Evolutionary conservation across 257 asterid genomes (phyloP), one percentile per base, ranked within the genome.

Genomic region (Sherardia arvensis): DNA sequence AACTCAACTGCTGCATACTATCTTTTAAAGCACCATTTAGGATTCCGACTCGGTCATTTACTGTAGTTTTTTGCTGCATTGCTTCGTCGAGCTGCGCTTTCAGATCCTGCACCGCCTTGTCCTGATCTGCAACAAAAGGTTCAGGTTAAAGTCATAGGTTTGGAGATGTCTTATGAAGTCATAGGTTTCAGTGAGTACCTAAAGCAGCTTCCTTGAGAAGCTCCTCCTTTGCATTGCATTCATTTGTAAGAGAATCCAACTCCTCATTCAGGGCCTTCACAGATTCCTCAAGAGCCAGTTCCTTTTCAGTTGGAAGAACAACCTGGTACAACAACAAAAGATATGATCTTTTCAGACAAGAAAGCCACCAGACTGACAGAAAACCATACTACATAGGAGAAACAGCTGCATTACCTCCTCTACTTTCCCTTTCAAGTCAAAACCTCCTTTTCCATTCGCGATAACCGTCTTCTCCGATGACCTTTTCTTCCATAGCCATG

Each of bases 401-500:
- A n/a, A 68, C 59, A 38, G 29, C 14, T 57, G 59, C 4, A 34
- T 72, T 67, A 86, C 97, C 84, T 81, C 95, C 9, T 82, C 87
- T 59, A n/a, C 76, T 40, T 71, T 75, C 58, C 70, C 78, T 53
- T 72, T 62, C 49, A 36, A 27, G 51, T 68, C 30, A 71, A 55
- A 33, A 47, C 73, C 79, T 36, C 69, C 22, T 67, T 77, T 71
- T 27, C 66, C 83, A 78, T 9, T 80, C 61, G 88, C 75, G 67
- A 84, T 83, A 60, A 84, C 76, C 3, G 82, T 74, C 80, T 91
- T 88, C 86, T 86, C 96, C 1, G 88, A 75, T 27, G 85, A 74
- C 71, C 77, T 79, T 66, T 79, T 91, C 64, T 77, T 86, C 96
- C 98, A 88, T 4, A 88, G 81, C 98, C 98, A 88, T 33, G 79